phyloP scores from a whole-genome alignment of 2,329 filamentous ascomycete species.

The Trichoderma aggressivum region DNA sequence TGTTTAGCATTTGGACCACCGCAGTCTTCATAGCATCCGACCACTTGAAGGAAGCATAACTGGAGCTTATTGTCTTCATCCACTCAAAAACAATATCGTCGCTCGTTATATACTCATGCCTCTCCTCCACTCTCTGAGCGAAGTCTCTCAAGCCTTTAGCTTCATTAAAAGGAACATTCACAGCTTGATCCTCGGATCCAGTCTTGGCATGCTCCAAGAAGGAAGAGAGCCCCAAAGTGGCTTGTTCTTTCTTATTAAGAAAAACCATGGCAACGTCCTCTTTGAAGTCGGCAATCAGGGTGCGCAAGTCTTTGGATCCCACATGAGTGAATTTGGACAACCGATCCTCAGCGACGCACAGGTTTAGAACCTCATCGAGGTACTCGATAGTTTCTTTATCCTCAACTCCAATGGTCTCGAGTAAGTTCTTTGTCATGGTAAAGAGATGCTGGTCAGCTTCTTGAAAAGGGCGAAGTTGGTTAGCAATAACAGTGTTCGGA shows the following conservation, averaged over 20 bases:
- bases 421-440: slow-evolving; percentile 51
- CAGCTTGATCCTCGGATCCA: slow-evolving; percentile 47
- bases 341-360: slow-evolving; percentile 50
- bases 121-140: slow-evolving; percentile 44
- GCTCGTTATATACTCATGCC: slow-evolving; percentile 47
- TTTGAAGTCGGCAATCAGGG: slow-evolving; percentile 47
- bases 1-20: slow-evolving; percentile 55
- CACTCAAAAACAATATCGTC: slow-evolving; percentile 60
- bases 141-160: slow-evolving; percentile 51
- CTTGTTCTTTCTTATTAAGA: slow-evolving; percentile 51
- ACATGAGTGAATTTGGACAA: slow-evolving; percentile 45
- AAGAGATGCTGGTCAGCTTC: slow-evolving; percentile 56
- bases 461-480: slow-evolving; percentile 55
- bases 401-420: slow-evolving; percentile 53
- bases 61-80: slow-evolving; percentile 47
- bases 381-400: slow-evolving; percentile 45
- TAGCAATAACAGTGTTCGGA: slow-evolving; percentile 49
- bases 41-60: slow-evolving; percentile 56
- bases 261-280: slow-evolving; percentile 53
- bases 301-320: slow-evolving; percentile 48
- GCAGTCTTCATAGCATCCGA: slow-evolving; percentile 54
- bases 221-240: slow-evolving; percentile 53
- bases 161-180: slow-evolving; percentile 51
- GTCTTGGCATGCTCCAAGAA: slow-evolving; percentile 63
- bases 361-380: slow-evolving; percentile 50